These are phyloP conservation scores for Cladorrhinum sp. DNA, from an alignment of 2,329 filamentous ascomycete species.

Conservation along the genomic window DNA sequence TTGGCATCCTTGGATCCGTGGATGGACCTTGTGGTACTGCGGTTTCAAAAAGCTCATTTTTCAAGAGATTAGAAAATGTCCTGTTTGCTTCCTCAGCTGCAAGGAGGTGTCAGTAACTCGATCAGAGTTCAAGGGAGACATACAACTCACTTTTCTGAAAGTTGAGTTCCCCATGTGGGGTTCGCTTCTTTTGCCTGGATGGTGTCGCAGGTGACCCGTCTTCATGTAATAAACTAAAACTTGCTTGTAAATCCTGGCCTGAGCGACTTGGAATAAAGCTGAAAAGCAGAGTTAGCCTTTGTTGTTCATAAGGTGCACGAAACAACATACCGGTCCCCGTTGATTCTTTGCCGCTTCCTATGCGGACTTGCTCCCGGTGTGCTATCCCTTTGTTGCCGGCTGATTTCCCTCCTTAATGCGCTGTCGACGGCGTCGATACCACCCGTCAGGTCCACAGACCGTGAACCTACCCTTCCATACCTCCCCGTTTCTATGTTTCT, in stretches of 20 bases:
- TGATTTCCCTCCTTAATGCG: constrained; percentile 51
- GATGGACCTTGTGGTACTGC: constrained; percentile 80
- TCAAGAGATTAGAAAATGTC: constrained; percentile 82
- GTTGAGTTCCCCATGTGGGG: constrained; percentile 84
- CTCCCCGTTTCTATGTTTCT: constrained; percentile 12
- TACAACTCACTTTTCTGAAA: constrained; percentile 78
- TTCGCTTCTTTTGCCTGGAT: constrained; percentile 78
- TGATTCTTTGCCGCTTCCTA: constrained; percentile 58
- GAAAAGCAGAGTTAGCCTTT: constrained; percentile 12
- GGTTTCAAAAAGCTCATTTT: constrained; percentile 88
- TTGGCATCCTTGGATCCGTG: constrained; percentile 52
- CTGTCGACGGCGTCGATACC: constrained; percentile 46
- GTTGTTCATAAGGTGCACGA: not conserved
- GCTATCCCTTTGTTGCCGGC: constrained; percentile 49
- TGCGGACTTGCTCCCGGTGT: constrained; percentile 54
- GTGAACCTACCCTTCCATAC: constrained; percentile 13
- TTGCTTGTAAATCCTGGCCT: constrained; percentile 88
- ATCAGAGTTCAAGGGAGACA: not conserved
- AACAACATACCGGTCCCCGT: constrained; percentile 56
- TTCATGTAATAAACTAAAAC: constrained; percentile 87
- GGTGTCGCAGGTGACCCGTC: constrained; percentile 91
- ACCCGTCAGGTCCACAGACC: constrained; percentile 37
- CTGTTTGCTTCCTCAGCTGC: constrained; percentile 88
- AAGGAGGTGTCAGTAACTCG: constrained; percentile 24
- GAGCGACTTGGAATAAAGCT: constrained; percentile 95